Conservation (phyloP, 768 basidiomycete genomes). For the Lentinus tigrinus region DNA sequence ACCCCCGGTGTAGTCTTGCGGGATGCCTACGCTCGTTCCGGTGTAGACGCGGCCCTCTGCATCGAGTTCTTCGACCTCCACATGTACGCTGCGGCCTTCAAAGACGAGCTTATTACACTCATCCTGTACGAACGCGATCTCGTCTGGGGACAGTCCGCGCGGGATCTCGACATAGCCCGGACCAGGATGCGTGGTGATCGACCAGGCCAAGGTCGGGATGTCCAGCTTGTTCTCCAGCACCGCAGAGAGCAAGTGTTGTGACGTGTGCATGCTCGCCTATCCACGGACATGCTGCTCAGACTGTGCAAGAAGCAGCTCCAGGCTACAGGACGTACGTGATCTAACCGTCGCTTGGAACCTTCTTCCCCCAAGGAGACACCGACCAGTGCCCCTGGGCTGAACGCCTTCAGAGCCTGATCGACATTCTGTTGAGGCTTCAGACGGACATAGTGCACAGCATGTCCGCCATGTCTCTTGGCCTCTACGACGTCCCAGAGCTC, state of each 20-base stretch:
- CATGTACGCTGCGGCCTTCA: slow-evolving; percentile 62
- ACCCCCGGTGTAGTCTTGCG: slow-evolving; percentile 72
- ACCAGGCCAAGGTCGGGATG: slow-evolving; percentile 79
- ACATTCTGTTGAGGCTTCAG: slow-evolving; percentile 35
- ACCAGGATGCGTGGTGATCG: slow-evolving; percentile 63
- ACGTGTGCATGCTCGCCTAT: slow-evolving; percentile 83
- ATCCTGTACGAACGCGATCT: slow-evolving; percentile 59
- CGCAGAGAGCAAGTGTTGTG: slow-evolving; percentile 80
- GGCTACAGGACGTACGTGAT: slow-evolving; percentile 53
- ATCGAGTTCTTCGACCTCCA: slow-evolving; percentile 75
- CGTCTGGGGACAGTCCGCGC: slow-evolving; percentile 60
- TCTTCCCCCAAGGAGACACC: slow-evolving; percentile 52
- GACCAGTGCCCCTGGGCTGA: slow-evolving; percentile 53
- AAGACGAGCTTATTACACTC: slow-evolving; percentile 68
- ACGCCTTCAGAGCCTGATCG: slow-evolving; percentile 44
- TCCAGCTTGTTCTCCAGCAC: slow-evolving; percentile 64
- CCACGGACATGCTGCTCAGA: background rate
- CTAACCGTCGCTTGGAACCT: slow-evolving; percentile 65
- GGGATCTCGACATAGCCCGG: slow-evolving; percentile 80
- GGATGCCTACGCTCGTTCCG: slow-evolving; percentile 56
- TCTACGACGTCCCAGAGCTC: slow-evolving; percentile 58
- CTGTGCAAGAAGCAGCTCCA: too few relatives aligned
- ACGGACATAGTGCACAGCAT: slow-evolving; percentile 72
- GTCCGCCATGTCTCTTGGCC: slow-evolving; percentile 66
- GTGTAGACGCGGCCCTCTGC: slow-evolving; percentile 37